Conservation (phyloP, 495 filamentous ascomycete genomes). For the Xylaria palmicola region DNA sequence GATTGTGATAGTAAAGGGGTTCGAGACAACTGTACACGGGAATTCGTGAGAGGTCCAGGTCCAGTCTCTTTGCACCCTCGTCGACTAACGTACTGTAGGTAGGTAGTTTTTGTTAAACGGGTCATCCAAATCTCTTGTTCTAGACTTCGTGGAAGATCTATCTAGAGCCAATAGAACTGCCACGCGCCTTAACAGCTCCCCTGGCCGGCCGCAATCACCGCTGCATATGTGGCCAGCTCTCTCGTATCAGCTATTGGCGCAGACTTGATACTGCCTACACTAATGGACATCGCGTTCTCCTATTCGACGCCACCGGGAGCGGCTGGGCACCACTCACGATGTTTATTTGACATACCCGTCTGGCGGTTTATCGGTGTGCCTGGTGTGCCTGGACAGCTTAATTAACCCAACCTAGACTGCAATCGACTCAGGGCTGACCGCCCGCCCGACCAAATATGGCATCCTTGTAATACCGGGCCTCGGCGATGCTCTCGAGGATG, state of each 20-base stretch:
- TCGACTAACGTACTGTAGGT: too few species aligned
- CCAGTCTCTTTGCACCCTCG: too few species aligned
- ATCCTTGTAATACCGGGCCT: constrained; percentile 78
- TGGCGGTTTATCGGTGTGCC: not conserved
- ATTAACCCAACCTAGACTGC: not conserved
- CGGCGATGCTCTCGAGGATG: constrained; percentile 92
- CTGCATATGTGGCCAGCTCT: too few species aligned
- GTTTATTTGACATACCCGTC: too few species aligned
- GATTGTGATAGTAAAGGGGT: too few species aligned
- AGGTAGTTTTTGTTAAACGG: too few species aligned
- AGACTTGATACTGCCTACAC: not conserved
- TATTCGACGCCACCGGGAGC: not conserved
- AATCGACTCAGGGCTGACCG: not conserved
- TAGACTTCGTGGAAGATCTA: too few species aligned
- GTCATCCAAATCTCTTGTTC: too few species aligned
- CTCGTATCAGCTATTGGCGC: not conserved
- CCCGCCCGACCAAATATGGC: constrained; percentile 50
- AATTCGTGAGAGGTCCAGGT: too few species aligned
- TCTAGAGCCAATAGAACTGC: constrained; percentile 4
- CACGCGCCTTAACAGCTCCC: not conserved
- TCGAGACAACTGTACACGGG: too few species aligned
- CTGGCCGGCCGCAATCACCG: not conserved
- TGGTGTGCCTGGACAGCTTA: too few species aligned
- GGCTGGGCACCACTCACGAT: not conserved
- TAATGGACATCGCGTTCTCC: not conserved